Base-by-base conservation (phyloP, 176 grass and related monocot genomes). In the Dactylis glomerata region DNA sequence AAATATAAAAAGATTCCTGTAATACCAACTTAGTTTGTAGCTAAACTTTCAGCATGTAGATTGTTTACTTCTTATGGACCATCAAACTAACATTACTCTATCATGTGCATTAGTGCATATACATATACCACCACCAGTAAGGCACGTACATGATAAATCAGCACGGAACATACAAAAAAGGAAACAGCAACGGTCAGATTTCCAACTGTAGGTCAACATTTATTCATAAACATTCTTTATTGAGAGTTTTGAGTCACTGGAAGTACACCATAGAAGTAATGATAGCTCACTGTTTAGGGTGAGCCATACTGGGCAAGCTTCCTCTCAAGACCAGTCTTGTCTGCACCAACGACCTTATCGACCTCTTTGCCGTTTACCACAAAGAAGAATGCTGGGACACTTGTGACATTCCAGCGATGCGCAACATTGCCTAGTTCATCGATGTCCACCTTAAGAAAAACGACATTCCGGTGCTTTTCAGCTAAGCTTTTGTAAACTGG, bases 361-460 rank as follows among this genome's bases (percentile, higher is more conserved):
- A 95, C 56, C 40, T 92, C 85, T 76, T 88, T 95, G 61, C 81
- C 68, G 34, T 95, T 85, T 79, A 72, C 90, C 47, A 92, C 87
- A 81, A 88, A 90, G 89, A 76, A 94, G 72, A 95, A 95, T 58
- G 90, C 81, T 15, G 92, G 92, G 15, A 95, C 90, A 19, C 92
- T 90, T 28, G 65, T 52, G 32, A 94, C 82, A 20, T 94, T 88
- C 92, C 92, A 92, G 75, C 56, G 67, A 73, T 88, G 76, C 41
- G 92, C 90, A 26, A 73, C 87, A 74, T 54, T 77, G 0, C 82
- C 51, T 28, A 84, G 78, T 85, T 94, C 84, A 74, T 94, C 87
- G 14, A 94, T 92, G 34, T 92, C 92, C 23, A 90, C 68, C 82
- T 95, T 95, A 37, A 95, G 66, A 68, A 95, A 95, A 40, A 88